Evolutionary conservation across 2,329 filamentous ascomycete species (phyloP), one percentile per base, ranked within the genome.

Genomic region (Didymella exigua): DNA sequence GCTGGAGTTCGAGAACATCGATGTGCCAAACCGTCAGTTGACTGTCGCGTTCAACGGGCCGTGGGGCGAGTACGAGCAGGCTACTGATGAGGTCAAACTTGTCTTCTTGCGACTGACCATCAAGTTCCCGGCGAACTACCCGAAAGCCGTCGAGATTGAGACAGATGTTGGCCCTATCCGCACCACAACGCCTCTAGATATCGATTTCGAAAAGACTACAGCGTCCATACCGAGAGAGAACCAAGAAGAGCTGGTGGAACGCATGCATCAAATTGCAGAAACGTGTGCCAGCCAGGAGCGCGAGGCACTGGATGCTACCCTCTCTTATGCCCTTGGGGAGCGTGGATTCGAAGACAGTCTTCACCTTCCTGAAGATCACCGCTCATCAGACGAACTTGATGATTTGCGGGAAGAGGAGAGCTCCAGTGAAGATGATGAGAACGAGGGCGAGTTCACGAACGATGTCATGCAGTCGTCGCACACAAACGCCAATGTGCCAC

Each of bases 401-500:
- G 59, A 61, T 18, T 30, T 68, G 26, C 62, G 60, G 7, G 69
- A 60, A 26, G 89, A 90, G 53, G 91, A 95, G 61, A 93, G 90
- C 62, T 97, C 91, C 3, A 96, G 90, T 65, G 89, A 91, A 59
- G 89, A 91, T 56, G 90, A 93, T 61, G 90, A 93, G 42, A 77
- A 76, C 53, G 89, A 91, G 29, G 68, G 70, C 37, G 69, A 70
- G 40, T 69, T 67, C 19, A 72, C 69, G 24, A 78, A 82, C 53
- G 82, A 82, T 52, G 72, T 81, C 18, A 77, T 85, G 58, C 78
- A 79, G 41, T 77, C 79, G 9, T 76, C 82, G 23, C 84, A 84
- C 81, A 72, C 85, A 76, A 86, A 86, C 69, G 81, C 84, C 45
- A 87, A 86, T 66, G 84, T 88, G 4, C 86, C 86, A 5, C 73